Evolutionary conservation across 768 basidiomycete genomes (phyloP), one percentile per base, ranked within the genome.

Genomic region (Collybiopsis luxurians): DNA sequence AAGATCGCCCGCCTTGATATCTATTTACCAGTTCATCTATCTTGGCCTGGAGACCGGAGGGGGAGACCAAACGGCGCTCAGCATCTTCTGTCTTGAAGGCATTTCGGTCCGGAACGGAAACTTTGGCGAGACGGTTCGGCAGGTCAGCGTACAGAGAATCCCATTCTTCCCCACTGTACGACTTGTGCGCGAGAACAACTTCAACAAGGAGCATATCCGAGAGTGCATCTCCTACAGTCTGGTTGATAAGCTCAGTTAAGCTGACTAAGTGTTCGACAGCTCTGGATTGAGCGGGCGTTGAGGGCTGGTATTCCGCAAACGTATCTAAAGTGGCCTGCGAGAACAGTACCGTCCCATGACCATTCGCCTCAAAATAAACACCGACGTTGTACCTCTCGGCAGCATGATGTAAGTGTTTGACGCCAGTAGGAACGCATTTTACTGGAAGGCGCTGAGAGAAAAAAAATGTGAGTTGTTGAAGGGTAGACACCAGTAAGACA

Each of bases 311-410:
- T 23, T 74, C 71, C 28, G 74, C 64, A 39, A 99, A 77, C 44
- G 70, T 80, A 23, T 82, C 75, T 55, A 87, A 79, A 3, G 93
- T 89, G 19, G 80, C 69, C 6, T 79, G 82, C 12, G 97, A 98
- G 75, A 99, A 98, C 55, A 98, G 72, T 46, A 98, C 93, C 2
- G 97, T 99, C 30, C 97, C 97, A 64, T 99, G 97, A 2, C 97
- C 97, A 68, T 99, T 99, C 31, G 97, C 97, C 71, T 99, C 97
- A 65, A 99, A 99, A 74, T 99, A 99, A 44, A 99, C 92, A n/a
- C 97, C 97, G 55, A 99, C 81, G 67, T 93, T 83, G 71, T 88
- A 98, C 64, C 86, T 84, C 64, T 95, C 92, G 11, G 97, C 97
- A 15, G 95, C 97, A 67, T 98, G 95, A 69, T 99, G 97, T 47